Base-by-base conservation (phyloP, 2,329 filamentous ascomycete genomes). In the Bipolaris victoriae region DNA sequence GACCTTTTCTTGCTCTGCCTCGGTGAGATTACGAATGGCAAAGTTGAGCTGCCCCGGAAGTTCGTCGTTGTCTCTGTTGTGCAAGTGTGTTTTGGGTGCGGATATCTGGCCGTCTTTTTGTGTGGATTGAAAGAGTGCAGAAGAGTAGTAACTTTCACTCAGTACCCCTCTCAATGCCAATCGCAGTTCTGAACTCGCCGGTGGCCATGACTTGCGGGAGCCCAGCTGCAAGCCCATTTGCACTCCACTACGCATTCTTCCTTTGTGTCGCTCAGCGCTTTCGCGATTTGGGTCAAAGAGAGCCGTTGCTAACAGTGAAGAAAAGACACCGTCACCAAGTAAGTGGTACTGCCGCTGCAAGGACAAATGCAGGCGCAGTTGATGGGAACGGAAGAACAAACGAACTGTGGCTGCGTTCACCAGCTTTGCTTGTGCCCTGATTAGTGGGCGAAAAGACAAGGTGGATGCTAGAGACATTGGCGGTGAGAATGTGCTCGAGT, bases 131-230 rank as follows among this genome's bases (percentile, higher is more conserved):
- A 73, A 75, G 0, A 76, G 67, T 3, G 66, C 59, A 9, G 76
- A 77, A 1, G 76, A 75, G 45, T 78, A 76, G 65, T 92, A 91
- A 62, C 87, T 91, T 62, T 97, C 93, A 1, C 85, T 84, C 6
- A 98, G 79, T 0, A 98, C 84, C 0, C 92, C 92, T 84, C 93
- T 96, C 16, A 99, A 81, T 0, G 91, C 91, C 5, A 98, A 82
- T 9, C 92, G 87, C n/a, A 99, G 79, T 74, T 98, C 95, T 0
- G 93, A 97, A 74, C 91, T 96, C 22, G 92, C 92, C 4, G 95
- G 95, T 24, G 95, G 95, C 95, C 95, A 98, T 31, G 84, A 91
- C 53, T 91, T 87, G 67, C 92, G 86, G 2, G 86, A 86, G n/a
- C 90, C 90, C 0, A 98, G 81, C 39, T 92, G 89, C 39, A 98